phyloP scores from a whole-genome alignment of 2,329 filamentous ascomycete genomes.

The Bertia moriformis region DNA sequence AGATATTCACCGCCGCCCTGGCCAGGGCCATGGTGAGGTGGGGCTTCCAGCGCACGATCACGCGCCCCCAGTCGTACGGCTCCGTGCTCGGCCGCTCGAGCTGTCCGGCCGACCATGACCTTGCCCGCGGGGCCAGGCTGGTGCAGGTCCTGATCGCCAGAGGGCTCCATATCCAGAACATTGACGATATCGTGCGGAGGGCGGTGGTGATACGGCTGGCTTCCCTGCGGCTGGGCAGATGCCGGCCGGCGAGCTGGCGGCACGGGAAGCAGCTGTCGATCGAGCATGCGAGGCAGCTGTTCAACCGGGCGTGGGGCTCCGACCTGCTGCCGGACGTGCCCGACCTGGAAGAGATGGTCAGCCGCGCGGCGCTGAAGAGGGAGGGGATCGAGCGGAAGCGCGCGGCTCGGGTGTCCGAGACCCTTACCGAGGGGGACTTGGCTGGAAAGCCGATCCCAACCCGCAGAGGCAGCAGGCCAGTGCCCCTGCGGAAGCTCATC shows the following conservation, averaged over 20 bases:
- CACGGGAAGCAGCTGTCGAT: neutral
- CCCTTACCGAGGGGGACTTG: too few relatives aligned
- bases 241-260: neutral
- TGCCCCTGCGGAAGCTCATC: too few relatives aligned
- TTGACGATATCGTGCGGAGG: neutral
- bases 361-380: neutral
- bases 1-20: constrained; percentile 25
- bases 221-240: neutral
- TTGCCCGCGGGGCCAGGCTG: constrained; percentile 17
- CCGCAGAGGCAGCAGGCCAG: too few relatives aligned
- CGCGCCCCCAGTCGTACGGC: neutral
- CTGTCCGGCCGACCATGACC: constrained; percentile 11
- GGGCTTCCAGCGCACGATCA: constrained; percentile 22
- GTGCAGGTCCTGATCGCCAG: constrained; percentile 15
- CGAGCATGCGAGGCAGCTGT: neutral
- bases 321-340: neutral
- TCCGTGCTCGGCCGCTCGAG: constrained; percentile 8
- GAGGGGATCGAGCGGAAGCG: neutral
- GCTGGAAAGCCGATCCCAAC: too few relatives aligned
- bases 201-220: neutral
- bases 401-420: too few relatives aligned
- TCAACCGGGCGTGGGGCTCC: neutral
- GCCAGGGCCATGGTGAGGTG: constrained; percentile 26
- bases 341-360: neutral
- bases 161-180: constrained; percentile 13